Conservation (phyloP, 2,329 filamentous ascomycete genomes). For the Colletotrichum sp. region DNA sequence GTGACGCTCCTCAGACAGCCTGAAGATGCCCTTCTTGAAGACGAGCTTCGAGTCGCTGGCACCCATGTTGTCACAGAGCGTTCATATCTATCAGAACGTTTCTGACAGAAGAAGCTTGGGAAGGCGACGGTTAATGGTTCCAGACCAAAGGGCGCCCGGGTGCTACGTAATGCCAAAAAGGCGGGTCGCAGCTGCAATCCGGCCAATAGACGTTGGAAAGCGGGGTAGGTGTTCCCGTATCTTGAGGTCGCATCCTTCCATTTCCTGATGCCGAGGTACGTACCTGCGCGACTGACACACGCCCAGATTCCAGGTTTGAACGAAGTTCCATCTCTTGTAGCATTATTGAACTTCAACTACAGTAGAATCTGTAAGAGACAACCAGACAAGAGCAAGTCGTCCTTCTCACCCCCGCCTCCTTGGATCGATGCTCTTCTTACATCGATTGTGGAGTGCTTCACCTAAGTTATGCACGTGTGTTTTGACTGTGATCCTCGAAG, state of each 20-base stretch:
- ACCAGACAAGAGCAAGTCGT: neutral
- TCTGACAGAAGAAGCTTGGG: conserved; percentile 12
- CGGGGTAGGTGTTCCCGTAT: conserved; percentile 3
- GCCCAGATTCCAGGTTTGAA: neutral
- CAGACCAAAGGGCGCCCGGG: conserved; percentile 2
- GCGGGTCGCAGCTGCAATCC: neutral
- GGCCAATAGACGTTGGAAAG: conserved; percentile 8
- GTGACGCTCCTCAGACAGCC: conserved; percentile 87
- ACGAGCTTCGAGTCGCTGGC: conserved; percentile 98
- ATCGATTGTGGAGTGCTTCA: neutral
- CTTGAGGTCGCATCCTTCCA: neutral
- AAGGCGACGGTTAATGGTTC: conserved; percentile 4
- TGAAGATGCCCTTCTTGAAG: conserved; percentile 98
- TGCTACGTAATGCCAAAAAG: conserved; percentile 20
- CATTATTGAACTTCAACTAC: neutral
- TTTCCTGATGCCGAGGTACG: neutral
- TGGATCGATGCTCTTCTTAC: neutral
- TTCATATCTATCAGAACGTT: conserved; percentile 14
- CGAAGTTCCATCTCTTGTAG: neutral
- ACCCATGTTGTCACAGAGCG: conserved; percentile 68
- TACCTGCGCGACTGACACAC: neutral
- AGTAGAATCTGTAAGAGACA: neutral
- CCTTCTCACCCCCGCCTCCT: neutral
- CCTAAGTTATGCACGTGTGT: neutral
- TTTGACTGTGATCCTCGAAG: neutral